These are phyloP conservation scores for Haplosporangium sp. DNA, from an alignment of 371 early-diverging fungal genomes.

Conservation along the genomic window DNA sequence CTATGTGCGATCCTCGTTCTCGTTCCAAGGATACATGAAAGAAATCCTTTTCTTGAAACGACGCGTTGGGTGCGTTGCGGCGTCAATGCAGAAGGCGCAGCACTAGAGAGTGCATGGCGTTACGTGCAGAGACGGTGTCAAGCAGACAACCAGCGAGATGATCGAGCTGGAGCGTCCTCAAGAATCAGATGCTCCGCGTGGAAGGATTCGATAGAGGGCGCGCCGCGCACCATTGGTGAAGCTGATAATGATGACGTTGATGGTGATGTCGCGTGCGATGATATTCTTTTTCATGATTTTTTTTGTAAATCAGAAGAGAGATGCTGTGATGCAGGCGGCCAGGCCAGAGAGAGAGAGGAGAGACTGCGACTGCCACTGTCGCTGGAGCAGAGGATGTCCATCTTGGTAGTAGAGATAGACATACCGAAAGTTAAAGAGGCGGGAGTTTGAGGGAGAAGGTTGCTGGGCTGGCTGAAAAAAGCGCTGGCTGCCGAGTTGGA, in stretches of 20 bases:
- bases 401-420: conserved; percentile 53
- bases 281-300: conserved; percentile 1
- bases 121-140: conserved; percentile 12
- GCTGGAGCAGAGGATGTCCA: conserved; percentile 47
- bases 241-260: not conserved
- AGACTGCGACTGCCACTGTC: conserved; percentile 12
- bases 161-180: not conserved
- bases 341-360: conserved; percentile 30
- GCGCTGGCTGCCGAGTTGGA: conserved; percentile 3
- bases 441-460: not conserved
- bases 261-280: conserved; percentile 1
- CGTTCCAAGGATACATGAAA: not conserved
- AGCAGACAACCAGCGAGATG: conserved; percentile 15
- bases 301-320: conserved; percentile 11
- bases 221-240: not conserved
- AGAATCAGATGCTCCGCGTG: not conserved
- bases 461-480: not conserved
- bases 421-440: conserved; percentile 35
- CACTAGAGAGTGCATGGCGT: not conserved
- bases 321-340: conserved; percentile 19
- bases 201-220: conserved; percentile 17
- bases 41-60: not conserved
- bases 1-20: not conserved
- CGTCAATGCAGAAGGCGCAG: conserved; percentile 10
- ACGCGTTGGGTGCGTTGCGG: conserved; percentile 5